Evolutionary conservation across 257 asterid species (phyloP), one percentile per base, ranked within the genome.

Genomic region (Capsicum rhomboideum): DNA sequence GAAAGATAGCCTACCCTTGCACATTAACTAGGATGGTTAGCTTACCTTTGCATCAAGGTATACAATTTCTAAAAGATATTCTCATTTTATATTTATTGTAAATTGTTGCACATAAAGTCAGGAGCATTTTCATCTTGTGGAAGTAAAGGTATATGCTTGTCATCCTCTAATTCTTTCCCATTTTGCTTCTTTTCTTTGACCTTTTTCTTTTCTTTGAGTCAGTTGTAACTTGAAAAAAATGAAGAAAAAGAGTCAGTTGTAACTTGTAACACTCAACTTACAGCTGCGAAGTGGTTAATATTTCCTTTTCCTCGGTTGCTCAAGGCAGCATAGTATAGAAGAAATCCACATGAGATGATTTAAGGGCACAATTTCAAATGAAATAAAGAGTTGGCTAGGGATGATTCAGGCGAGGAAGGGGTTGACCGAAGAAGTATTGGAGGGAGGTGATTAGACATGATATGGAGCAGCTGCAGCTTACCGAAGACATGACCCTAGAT

Each of bases 91-190:
- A 63, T 63, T 63, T 26, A 13, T 63, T 26, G 20, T 28, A 28
- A 64, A 28, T 28, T 13, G n/a, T 13, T 61, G 68, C 68, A 23
- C 68, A 21, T 63, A 26, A 26, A 63, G 18, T 6, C 6, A 2
- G 17, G 71, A 12, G 40, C 71, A 26, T 26, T 59, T 58, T 11
- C 16, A 11, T 23, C 29, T 26, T 26, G 40, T 26, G 40, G 26
- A 92, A 90, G 97, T 94, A 72, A 91, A 94, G 99, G 99, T 96
- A 90, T 80, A 44, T 54, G 34, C 83, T 87, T 59, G 17, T 83
- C 79, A 67, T 85, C 20, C 63, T 82, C 55, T 85, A 58, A n/a
- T 84, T 26, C 64, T 28, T 83, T 79, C 64, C 79, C 66, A 78
- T 54, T 68, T 20, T 82, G 69, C 46, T 84, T 29, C 83, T 50